phyloP scores from a whole-genome alignment of 2,329 filamentous ascomycete genomes.

The Hortaea werneckii region DNA sequence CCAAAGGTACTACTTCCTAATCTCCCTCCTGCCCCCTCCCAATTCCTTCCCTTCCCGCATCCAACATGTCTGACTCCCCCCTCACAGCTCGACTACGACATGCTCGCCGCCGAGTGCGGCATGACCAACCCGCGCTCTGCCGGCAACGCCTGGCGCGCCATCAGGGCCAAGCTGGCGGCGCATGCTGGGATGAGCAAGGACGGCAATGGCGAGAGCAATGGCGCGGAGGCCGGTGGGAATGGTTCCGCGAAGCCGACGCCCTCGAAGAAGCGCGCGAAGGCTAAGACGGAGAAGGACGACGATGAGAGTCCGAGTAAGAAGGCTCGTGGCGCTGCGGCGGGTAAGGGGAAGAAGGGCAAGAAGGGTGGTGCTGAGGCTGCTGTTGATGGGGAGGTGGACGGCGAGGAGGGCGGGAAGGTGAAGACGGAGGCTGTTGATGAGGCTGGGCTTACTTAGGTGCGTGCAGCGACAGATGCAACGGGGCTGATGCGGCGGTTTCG shows the following conservation, averaged over 20 bases:
- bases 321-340: conserved; percentile 10
- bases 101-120: conserved; percentile 13
- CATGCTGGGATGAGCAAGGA: conserved; percentile 3
- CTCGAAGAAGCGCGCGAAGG: conserved; percentile 12
- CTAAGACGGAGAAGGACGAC: conserved; percentile 7
- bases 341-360: conserved; percentile 8
- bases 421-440: conserved; percentile 10
- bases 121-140: conserved; percentile 20
- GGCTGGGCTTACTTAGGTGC: conserved; percentile 1
- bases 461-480: not conserved
- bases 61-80: not conserved
- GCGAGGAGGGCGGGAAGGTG: conserved; percentile 3
- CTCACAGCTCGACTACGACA: conserved; percentile 17
- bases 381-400: conserved; percentile 12
- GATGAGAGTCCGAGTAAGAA: conserved; percentile 18
- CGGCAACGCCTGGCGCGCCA: conserved; percentile 22
- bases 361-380: conserved; percentile 6
- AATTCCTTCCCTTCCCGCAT: not conserved
- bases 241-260: conserved; percentile 8
- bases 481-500: too few relatives aligned
- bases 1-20: conserved; percentile 11
- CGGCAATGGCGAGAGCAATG: conserved; percentile 2
- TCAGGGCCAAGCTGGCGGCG: conserved; percentile 25
- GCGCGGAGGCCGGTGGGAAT: conserved; percentile 4
- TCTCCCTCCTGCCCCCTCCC: not conserved